A percentile compares a stretch with the other conserved stretches of the same genome.
These are phyloP conservation scores for Irpex sp. DNA, from an alignment of 1,284 basidiomycete species.

Conservation along the genomic window DNA sequence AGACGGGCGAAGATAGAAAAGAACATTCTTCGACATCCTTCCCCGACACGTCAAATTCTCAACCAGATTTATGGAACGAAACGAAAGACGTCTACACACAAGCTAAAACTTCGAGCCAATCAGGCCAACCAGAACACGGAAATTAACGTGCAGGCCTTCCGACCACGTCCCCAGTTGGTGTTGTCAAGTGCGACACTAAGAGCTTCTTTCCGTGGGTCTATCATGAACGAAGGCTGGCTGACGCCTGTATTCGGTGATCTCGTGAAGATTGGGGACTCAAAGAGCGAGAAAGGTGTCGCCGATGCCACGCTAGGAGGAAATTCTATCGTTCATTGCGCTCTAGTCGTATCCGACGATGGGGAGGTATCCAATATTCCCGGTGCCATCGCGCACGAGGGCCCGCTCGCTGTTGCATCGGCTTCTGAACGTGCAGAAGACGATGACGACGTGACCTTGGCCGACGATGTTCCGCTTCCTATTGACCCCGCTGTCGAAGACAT, in stretches of 20 bases:
- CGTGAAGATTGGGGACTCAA: conserved; percentile 6
- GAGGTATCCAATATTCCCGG: conserved; percentile 46
- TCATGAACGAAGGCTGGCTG: conserved; percentile 55
- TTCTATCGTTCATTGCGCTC: conserved; percentile 52
- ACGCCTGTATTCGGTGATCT: conserved; percentile 1
- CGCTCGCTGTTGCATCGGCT: neutral
- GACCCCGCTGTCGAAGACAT: conserved; percentile 1
- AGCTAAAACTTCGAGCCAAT: neutral
- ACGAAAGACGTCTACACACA: neutral
- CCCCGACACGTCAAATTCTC: conserved; percentile 54
- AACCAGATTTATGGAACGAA: conserved; percentile 43
- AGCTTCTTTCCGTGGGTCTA: conserved; percentile 46
- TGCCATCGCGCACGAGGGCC: conserved; percentile 17
- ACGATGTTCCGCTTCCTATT: neutral
- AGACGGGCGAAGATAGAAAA: conserved; percentile 33
- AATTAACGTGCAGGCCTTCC: neutral
- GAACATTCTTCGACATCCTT: conserved; percentile 49
- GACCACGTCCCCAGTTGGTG: conserved; percentile 50
- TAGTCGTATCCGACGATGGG: conserved; percentile 54
- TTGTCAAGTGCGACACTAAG: conserved; percentile 69
- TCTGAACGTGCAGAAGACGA: neutral
- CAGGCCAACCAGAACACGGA: neutral
- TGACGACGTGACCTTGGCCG: neutral
- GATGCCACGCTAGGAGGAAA: conserved; percentile 27
- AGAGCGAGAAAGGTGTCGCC: conserved; percentile 2